Base-by-base conservation (phyloP, 306 rosid species). In the Albizia julibrissin region DNA sequence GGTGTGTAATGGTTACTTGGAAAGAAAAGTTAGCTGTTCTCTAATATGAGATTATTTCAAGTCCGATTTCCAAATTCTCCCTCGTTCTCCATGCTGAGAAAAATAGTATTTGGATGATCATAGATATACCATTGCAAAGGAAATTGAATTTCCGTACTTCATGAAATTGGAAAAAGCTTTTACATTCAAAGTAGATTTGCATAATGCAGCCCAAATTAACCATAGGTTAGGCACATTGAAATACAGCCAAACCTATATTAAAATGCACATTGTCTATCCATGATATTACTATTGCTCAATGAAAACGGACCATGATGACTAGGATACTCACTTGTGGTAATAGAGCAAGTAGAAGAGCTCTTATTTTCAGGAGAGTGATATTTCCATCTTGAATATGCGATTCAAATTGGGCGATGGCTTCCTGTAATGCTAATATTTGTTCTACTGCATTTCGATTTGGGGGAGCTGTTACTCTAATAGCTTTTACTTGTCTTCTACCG, bases 261-360 rank as follows among this genome's bases (percentile, higher is more conserved):
- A 37, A 69, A 69, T 21, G 50, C 33, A 40, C 44, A 69, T 74
- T 62, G 34, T 71, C 70, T 75, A 62, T 64, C 69, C 68, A 70
- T 27, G 72, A 64, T 50, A 62, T 78, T 24, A 34, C 21, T 24
- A 72, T 69, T 80, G 43, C 52, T n/a, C 46, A 0, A 18, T 34
- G 72, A 72, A 79, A 78, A 69, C 29, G 69, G 40, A 70, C 68
- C 19, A 40, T 3, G 82, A 47, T 4, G 81, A 73, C 43, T 16
- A 59, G 72, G 81, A 76, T 21, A 87, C 85, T 82, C 85, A 93
- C 99, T 91, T 87, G 92, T 50, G 99, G 99, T 77, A 89, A 85
- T 64, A 93, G 83, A 31, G 97, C 98, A 78, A 91, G 91, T 22
- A 95, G 85, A 79, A 95, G 91, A 82, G 99, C 98, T 88, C 99